Conservation (phyloP, 257 asterid genomes). For the Solanum dulcamara region DNA sequence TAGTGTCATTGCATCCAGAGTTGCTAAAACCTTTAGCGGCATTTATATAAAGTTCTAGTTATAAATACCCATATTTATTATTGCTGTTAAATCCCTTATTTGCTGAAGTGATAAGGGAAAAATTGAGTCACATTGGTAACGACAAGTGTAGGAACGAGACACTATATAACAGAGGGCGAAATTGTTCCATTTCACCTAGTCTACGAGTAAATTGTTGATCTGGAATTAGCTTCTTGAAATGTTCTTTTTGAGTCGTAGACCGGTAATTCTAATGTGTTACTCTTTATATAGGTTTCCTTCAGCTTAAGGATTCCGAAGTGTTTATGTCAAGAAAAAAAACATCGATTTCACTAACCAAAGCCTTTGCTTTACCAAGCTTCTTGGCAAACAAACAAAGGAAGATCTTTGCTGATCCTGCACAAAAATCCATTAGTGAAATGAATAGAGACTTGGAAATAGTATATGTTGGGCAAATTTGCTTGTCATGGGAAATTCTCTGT, state of each 20-base stretch:
- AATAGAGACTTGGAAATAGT: slow-evolving; percentile 52
- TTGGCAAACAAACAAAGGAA: slow-evolving; percentile 36
- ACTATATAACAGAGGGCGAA: not conserved
- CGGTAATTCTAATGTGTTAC: not conserved
- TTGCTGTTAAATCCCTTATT: not conserved
- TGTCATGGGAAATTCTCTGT: slow-evolving; percentile 66
- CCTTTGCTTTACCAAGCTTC: slow-evolving; percentile 22
- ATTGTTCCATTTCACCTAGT: not conserved
- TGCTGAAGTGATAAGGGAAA: no score
- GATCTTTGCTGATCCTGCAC: slow-evolving; percentile 54
- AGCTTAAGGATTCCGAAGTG: slow-evolving; percentile 49
- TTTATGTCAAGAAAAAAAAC: slow-evolving; percentile 24
- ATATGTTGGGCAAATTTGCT: slow-evolving; percentile 65
- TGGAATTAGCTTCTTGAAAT: not conserved
- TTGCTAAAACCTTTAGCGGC: not conserved
- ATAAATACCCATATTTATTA: not conserved
- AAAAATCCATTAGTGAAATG: slow-evolving; percentile 40
- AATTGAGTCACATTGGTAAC: not conserved
- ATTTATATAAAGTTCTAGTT: not conserved
- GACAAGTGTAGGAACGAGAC: not conserved
- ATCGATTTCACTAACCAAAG: slow-evolving; percentile 10
- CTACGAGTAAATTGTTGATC: not conserved
- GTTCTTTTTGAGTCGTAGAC: not conserved
- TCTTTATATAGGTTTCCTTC: slow-evolving; percentile 48
- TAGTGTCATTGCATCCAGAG: not conserved